These are phyloP conservation scores for Prunus padus DNA, from an alignment of 306 rosid genomes.

Conservation along the genomic window DNA sequence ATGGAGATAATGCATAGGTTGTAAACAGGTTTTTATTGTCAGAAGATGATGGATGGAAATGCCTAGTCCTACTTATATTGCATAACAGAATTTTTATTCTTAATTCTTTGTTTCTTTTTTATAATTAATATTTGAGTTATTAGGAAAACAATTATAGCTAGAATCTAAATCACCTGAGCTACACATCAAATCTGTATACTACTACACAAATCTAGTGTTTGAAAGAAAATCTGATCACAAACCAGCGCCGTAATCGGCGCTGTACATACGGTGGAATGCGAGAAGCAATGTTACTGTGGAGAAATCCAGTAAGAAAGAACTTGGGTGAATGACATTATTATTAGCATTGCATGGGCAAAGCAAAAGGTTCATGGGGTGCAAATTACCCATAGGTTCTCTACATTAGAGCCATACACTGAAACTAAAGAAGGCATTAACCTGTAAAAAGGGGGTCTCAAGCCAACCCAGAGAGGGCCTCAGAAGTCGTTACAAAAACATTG, in stretches of 20 bases:
- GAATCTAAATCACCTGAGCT: not conserved
- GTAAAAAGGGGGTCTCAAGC: conserved; percentile 30
- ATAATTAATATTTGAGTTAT: not conserved
- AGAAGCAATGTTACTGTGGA: not conserved
- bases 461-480: conserved; percentile 40
- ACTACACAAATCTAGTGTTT: not conserved
- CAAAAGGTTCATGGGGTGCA: conserved; percentile 30
- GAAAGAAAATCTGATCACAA: not conserved
- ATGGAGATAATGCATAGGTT: not conserved
- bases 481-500: conserved; percentile 35
- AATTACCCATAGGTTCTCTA: conserved; percentile 36
- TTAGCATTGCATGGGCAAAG: conserved; percentile 8
- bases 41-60: conserved; percentile 8
- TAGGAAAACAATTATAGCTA: not conserved
- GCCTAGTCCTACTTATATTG: not conserved
- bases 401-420: conserved; percentile 22
- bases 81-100: not conserved
- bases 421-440: conserved; percentile 23
- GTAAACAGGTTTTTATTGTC: not conserved
- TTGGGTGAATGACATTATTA: not conserved
- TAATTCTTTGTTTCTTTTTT: not conserved
- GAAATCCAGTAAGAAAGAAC: not conserved
- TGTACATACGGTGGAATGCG: not conserved
- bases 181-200: too few relatives aligned
- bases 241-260: not conserved